Percentiles rank a stretch among this genome's conserved stretches.
phyloP scores from a whole-genome alignment of 805 yeast species.

The Isabelozyma heimii region DNA sequence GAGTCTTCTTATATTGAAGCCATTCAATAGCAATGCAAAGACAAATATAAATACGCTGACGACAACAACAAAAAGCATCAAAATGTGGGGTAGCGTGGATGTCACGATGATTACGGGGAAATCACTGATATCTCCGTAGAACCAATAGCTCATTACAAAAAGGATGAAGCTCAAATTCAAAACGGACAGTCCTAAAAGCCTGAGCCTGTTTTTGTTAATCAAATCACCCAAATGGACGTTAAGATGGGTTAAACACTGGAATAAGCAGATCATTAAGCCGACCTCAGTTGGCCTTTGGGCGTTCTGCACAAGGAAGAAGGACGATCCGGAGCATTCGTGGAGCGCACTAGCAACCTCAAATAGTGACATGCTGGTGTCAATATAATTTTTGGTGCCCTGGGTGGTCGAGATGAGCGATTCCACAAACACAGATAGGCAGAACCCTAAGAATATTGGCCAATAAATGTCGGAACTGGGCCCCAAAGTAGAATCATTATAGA shows the following conservation, averaged over 20 bases:
- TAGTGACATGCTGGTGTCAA: constrained; percentile 67
- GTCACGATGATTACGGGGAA: constrained; percentile 57
- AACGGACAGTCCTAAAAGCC: constrained; percentile 62
- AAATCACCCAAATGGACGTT: constrained; percentile 63
- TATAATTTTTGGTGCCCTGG: constrained; percentile 52
- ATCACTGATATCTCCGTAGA: constrained; percentile 40
- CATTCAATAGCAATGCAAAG: constrained; percentile 58
- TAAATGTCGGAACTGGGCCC: constrained; percentile 53
- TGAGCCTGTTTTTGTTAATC: constrained; percentile 47
- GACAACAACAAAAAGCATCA: constrained; percentile 47
- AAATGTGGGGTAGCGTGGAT: constrained; percentile 67
- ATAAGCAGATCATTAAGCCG: constrained; percentile 48
- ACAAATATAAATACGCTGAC: constrained; percentile 54
- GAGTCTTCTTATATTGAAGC: constrained; percentile 35
- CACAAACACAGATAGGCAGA: constrained; percentile 60
- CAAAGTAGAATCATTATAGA: constrained; percentile 9
- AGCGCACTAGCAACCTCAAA: constrained; percentile 76
- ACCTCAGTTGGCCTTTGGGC: constrained; percentile 50
- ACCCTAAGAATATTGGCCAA: constrained; percentile 57
- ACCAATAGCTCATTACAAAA: constrained; percentile 27
- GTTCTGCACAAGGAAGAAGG: constrained; percentile 11
- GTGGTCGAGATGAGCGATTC: constrained; percentile 65
- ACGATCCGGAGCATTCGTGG: constrained; percentile 59
- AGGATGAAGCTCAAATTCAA: constrained; percentile 53
- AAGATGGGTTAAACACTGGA: constrained; percentile 58